Base-by-base conservation (phyloP, 331 rosid genomes). In the Cucumis variabilis region DNA sequence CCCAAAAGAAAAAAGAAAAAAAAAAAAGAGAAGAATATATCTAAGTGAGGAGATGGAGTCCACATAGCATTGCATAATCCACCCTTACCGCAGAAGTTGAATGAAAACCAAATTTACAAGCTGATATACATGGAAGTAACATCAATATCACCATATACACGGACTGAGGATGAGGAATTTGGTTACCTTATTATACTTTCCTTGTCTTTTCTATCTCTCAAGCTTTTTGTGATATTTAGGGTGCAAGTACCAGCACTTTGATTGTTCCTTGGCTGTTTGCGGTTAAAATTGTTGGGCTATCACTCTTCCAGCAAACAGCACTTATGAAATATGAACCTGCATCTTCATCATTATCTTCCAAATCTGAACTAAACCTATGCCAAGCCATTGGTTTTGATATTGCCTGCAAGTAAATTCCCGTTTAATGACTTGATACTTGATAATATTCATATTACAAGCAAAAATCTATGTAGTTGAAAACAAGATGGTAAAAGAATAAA, bases 191-290 rank as follows among this genome's bases (percentile, higher is more conserved):
- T 27, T 80, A 11, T 76, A 6, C 62, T 21, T 21, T n/a, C 13
- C 60, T 79, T 17, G 65, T 55, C n/a, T 27, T 58, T 16, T 55
- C 0, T 58, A 1, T 51, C 16, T 81, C 70, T 81, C 70, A 30
- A 81, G 85, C 7, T 58, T 25, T 20, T 27, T 80, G 85, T 9
- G 19, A 58, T 33, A 33, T 60, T 92, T 87, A 97, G 16, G 96
- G 93, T 14, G 98, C 99, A 89, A 97, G 98, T 89, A 97, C 95
- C 87, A 97, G 88, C 30, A 95, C 99, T 88, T 97, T 95, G 62
- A 97, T 97, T 76, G 98, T 97, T 89, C 99, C 99, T 89, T 93
- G 98, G 91, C 99, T 97, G 83, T 97, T 97, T 75, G 99, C 99
- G 41, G 98, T 94, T 91, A 97, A 93, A 91, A 97, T 92, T 48